Evolutionary conservation across 202 grass and related monocot genomes (phyloP).

Genomic region (Saccharum hybrid): DNA sequence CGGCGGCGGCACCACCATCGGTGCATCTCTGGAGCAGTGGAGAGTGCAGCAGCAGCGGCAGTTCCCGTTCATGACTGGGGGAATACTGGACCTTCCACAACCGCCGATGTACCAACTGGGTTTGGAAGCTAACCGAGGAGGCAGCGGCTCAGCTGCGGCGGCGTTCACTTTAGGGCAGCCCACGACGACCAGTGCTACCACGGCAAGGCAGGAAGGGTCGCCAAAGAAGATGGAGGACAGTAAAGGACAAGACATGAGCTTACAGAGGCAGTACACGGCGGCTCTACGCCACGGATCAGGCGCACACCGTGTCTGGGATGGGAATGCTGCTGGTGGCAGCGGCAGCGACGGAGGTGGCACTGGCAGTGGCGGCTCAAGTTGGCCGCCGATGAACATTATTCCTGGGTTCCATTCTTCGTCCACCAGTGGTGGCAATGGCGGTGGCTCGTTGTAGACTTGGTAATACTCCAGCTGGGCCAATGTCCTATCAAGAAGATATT

Average conservation of each 20-base stretch:
- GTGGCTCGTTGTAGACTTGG: constrained; percentile 46
- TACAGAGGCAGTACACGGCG: constrained; percentile 63
- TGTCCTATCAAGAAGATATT: background rate
- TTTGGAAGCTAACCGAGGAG: constrained; percentile 48
- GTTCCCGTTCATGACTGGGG: constrained; percentile 62
- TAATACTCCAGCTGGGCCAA: background rate
- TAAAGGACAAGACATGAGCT: constrained; percentile 48
- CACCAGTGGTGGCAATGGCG: constrained; percentile 30
- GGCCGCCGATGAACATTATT: constrained; percentile 71
- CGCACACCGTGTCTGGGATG: constrained; percentile 54
- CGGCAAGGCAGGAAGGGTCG: constrained; percentile 49
- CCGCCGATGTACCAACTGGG: constrained; percentile 61
- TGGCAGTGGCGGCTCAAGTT: constrained; percentile 39
- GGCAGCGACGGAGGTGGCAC: constrained; percentile 31
- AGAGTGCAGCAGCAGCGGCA: constrained; percentile 63
- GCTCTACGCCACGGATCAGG: constrained; percentile 48
- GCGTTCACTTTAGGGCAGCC: constrained; percentile 67
- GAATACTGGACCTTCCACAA: constrained; percentile 52
- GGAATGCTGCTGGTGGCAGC: constrained; percentile 25
- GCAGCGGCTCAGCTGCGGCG: constrained; percentile 20
- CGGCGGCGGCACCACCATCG: constrained; percentile 39
- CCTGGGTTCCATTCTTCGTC: constrained; percentile 68
- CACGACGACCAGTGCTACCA: constrained; percentile 24
- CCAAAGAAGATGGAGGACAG: constrained; percentile 60
- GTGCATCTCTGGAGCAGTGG: constrained; percentile 61